phyloP scores from a whole-genome alignment of 345 rosid species.

The Passiflora organensis region DNA sequence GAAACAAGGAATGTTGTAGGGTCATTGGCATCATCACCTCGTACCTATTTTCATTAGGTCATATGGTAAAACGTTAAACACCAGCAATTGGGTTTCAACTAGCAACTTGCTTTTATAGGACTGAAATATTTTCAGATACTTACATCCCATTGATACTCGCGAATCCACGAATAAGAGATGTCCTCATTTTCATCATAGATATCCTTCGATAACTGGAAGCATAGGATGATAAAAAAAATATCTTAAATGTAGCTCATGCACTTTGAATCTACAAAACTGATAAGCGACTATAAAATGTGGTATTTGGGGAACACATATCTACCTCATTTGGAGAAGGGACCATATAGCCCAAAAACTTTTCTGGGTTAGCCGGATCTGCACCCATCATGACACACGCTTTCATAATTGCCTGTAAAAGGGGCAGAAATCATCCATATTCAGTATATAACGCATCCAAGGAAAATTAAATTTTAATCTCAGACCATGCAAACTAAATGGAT shows the following conservation, averaged over 20 bases:
- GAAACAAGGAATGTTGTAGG: slow-evolving; percentile 73
- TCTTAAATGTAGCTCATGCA: neutral
- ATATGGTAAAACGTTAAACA: slow-evolving; percentile 10
- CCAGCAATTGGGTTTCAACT: slow-evolving; percentile 5
- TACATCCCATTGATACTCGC: slow-evolving; percentile 96
- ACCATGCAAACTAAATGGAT: too few species aligned
- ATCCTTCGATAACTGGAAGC: slow-evolving; percentile 70
- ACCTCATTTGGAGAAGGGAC: slow-evolving; percentile 85
- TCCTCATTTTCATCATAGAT: slow-evolving; percentile 75
- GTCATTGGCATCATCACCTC: slow-evolving; percentile 66
- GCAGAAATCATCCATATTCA: too few species aligned
- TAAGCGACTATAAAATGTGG: neutral
- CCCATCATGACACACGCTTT: slow-evolving; percentile 76
- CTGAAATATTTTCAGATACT: slow-evolving; percentile 22
- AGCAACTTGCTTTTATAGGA: neutral
- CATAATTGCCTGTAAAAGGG: slow-evolving; percentile 68
- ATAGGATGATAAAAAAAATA: slow-evolving; percentile 2
- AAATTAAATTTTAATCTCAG: too few species aligned
- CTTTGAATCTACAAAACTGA: neutral
- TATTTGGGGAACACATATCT: slow-evolving; percentile 14
- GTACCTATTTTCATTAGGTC: slow-evolving; percentile 48
- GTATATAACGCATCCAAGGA: too few species aligned
- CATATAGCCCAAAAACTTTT: slow-evolving; percentile 90
- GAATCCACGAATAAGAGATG: slow-evolving; percentile 74
- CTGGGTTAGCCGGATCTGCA: slow-evolving; percentile 62